Conservation (phyloP, 805 yeast genomes). For the Candida silvicultrix region DNA sequence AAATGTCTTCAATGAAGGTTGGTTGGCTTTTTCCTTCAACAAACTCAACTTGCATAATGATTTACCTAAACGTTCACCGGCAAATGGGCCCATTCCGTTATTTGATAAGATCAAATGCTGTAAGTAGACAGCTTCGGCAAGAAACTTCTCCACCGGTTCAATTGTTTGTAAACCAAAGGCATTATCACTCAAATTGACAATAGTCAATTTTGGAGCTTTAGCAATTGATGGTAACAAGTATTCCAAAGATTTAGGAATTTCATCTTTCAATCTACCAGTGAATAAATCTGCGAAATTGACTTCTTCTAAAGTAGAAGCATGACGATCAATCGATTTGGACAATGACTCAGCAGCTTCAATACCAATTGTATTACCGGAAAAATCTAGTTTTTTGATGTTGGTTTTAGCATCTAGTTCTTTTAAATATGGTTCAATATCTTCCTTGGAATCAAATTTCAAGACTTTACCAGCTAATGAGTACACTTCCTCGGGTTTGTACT, state of each 20-base stretch:
- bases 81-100: conserved; percentile 98
- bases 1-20: conserved; percentile 66
- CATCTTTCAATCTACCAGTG: conserved; percentile 92
- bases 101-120: conserved; percentile 86
- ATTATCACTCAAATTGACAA: conserved; percentile 84
- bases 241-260: conserved; percentile 80
- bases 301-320: conserved; percentile 46
- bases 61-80: conserved; percentile 91
- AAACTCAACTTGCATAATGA: conserved; percentile 68
- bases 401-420: conserved; percentile 41
- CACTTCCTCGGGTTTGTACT: conserved; percentile 38
- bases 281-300: conserved; percentile 87
- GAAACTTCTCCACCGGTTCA: conserved; percentile 76
- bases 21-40: conserved; percentile 18
- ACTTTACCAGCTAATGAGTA: conserved; percentile 71
- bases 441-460: conserved; percentile 63
- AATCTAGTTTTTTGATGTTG: conserved; percentile 51
- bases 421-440: conserved; percentile 68
- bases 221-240: conserved; percentile 68
- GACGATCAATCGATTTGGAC: conserved; percentile 44
- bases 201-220: conserved; percentile 58
- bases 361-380: conserved; percentile 93
- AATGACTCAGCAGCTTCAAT: conserved; percentile 77
- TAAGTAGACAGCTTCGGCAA: conserved; percentile 68
- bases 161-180: conserved; percentile 96